These are phyloP conservation scores for Crucihimalaya himalaica DNA, from an alignment of 345 rosid species.

Conservation along the genomic window DNA sequence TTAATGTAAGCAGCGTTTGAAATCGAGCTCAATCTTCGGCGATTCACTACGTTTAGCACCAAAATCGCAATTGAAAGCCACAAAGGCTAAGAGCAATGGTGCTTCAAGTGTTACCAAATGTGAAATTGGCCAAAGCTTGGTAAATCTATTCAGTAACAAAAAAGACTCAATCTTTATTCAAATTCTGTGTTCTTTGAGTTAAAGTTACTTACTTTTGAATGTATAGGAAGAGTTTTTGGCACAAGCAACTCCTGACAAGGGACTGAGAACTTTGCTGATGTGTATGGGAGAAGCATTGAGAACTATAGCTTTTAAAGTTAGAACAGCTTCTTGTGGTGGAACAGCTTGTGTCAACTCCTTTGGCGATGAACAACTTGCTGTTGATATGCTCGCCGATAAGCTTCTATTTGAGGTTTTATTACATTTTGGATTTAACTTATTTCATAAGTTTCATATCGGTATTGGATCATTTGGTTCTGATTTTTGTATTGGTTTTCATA, in stretches of 20 bases:
- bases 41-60: constrained; percentile 66
- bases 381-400: constrained; percentile 89
- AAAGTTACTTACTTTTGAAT: constrained; percentile 7
- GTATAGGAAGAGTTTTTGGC: constrained; percentile 84
- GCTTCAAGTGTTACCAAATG: constrained; percentile 62
- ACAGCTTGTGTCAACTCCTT: constrained; percentile 92
- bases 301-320: constrained; percentile 86
- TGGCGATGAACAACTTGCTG: constrained; percentile 98
- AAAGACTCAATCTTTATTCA: constrained; percentile 3
- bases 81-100: constrained; percentile 59
- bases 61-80: constrained; percentile 50
- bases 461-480: constrained; percentile 16
- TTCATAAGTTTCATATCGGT: neutral
- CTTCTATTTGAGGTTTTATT: constrained; percentile 81
- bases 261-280: constrained; percentile 66
- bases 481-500: constrained; percentile 28
- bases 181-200: neutral
- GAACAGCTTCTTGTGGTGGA: constrained; percentile 98
- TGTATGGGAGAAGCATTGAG: constrained; percentile 98
- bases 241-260: constrained; percentile 85
- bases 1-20: constrained; percentile 42
- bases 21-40: constrained; percentile 63
- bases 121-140: constrained; percentile 96
- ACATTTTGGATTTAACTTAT: neutral
- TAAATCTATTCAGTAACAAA: constrained; percentile 32